Evolutionary conservation across 2,329 filamentous ascomycete genomes (phyloP), one percentile per base, ranked within the genome.

Genomic region (Ampelomyces quisqualis): DNA sequence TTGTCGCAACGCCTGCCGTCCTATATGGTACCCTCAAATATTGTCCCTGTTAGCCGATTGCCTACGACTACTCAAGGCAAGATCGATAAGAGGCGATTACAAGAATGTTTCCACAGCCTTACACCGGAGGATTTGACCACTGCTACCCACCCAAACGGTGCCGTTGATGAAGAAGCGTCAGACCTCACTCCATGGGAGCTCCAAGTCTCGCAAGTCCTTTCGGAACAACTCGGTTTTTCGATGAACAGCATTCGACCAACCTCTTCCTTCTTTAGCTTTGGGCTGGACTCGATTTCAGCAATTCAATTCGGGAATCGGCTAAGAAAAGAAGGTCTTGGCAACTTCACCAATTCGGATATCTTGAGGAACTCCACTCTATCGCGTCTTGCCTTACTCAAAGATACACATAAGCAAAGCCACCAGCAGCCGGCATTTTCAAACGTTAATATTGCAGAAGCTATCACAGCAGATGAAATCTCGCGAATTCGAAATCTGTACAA

Each of bases 241-340:
- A 41, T 59, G 3, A 53, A 62, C 1, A 67, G 73, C 0, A 73
- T 95, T 24, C 70, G 68, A 7, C 78, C 79, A 21, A 83, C 82
- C 69, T 84, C 82, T 0, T 88, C 89, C 0, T 85, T 95, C 45
- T 82, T 85, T 40, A 80, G 77, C n/a, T 66, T 95, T 2, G 90
- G 90, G 0, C 65, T 96, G 5, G 89, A 95, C 61, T 95, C 90
- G 0, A 81, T 95, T 18, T 86, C 84, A 6, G 88, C 87, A 0
- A 94, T 95, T 48, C 71, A 78, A 0, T 68, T 94, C 7, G 79
- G 85, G 0, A 80, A 76, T 38, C 59, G 65, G 11, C 62, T 95
- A 0, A 74, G 76, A 36, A 54, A 68, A 2, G 47, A 59, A 0
- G 65, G 79, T 1, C 60, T 71, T 1, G 68, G 56, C 5, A 72